Base-by-base conservation (phyloP, 805 yeast genomes). In the Brettanomyces nanus region DNA sequence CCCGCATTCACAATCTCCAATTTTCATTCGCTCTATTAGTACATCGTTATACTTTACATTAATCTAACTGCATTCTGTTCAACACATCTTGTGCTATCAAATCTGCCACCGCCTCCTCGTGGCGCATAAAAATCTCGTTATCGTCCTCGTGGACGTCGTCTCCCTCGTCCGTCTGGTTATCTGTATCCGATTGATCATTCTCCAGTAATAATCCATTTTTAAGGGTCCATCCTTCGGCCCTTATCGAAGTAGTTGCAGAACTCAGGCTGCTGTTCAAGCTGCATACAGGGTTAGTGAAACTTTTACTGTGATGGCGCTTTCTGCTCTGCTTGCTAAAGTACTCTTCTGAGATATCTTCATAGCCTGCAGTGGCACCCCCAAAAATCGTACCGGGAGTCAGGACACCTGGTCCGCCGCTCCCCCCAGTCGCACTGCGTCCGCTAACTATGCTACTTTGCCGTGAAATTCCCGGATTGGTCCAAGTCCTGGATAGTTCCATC, bases 11-110 rank as follows among this genome's bases (percentile, higher is more conserved):
- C n/a, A n/a, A n/a, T n/a, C n/a, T n/a, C n/a, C n/a, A n/a, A n/a
- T n/a, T n/a, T n/a, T n/a, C n/a, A n/a, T n/a, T n/a, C n/a, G n/a
- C n/a, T n/a, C n/a, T n/a, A n/a, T n/a, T n/a, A n/a, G n/a, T n/a
- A n/a, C n/a, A n/a, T n/a, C n/a, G n/a, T n/a, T n/a, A n/a, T n/a
- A n/a, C n/a, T n/a, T n/a, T n/a, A n/a, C n/a, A n/a, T 3, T 43
- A 30, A 28, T 28, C 30, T 10, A 13, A 28, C n/a, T 9, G 7
- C 29, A 49, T 35, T 23, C 51, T 40, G 30, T 43, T 47, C 5
- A 51, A 42, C 26, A 51, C 52, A 37, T 50, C 54, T 17, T 43
- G 31, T 21, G 53, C 53, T 14, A 50, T 47, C 7, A 50, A 36
- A 36, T 46, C 47, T 3, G 49, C 53, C 10, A 48, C 48, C 9